Evolutionary conservation across 2,329 filamentous ascomycete genomes (phyloP), one percentile per base, ranked within the genome.

Genomic region (Juglanconis juglandina): DNA sequence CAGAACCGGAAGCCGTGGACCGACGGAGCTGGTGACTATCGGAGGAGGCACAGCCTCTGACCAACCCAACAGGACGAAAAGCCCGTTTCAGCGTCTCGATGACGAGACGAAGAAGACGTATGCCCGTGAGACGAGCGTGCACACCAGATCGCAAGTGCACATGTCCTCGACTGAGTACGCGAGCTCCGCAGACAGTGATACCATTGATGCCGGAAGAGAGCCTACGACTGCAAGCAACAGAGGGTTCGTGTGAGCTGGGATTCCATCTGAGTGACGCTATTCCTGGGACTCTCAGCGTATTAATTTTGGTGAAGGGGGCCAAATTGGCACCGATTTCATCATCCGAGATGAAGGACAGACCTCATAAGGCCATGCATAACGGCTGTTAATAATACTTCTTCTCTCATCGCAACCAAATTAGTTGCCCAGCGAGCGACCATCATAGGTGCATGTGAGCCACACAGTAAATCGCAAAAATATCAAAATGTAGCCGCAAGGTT

Each of bases 11-110:
- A 44, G 47, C 32, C 44, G 24, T 53, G 52, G 60, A 3, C 35
- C 57, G 24, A 62, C 52, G 30, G 60, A 62, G 53, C 54, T 62
- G 47, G 35, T 62, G 14, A 60, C 60, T 39, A 61, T 61, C 46
- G 59, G 59, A 32, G 59, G 59, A 32, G 50, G 46, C 50, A 30
- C 41, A 33, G 13, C 11, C 32, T 54, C 55, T 37, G 50, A 59
- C 37, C 33, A 37, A 17, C 33, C 42, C 49, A 58, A 51, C 56
- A 49, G 56, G 56, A 51, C 59, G 37, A 61, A 55, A 44, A 61
- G 56, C 56, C 56, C 56, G 14, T 61, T 61, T 32, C 50, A 55
- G 39, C 47, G 53, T 33, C 56, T 61, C 17, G 59, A 57, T 44
- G 57, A 59, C 35, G 59, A 61, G 54, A 24, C 24, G 35, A 52